Evolutionary conservation across 306 rosid species (phyloP), one percentile per base, ranked within the genome.

Genomic region (Inga laurina): DNA sequence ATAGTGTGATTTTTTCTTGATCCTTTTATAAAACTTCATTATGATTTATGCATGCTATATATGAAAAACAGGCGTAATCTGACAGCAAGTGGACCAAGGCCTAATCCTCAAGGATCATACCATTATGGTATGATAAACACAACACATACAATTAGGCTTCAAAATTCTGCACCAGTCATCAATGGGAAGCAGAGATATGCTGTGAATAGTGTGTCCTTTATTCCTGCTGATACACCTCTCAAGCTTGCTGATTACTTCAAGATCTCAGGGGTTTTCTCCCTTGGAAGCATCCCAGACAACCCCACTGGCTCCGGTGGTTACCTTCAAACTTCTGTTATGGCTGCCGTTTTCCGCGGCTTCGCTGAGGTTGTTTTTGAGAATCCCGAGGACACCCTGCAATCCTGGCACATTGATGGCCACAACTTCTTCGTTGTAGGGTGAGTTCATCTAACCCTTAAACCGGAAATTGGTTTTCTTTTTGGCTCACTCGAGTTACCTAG

Each of bases 51-150:
- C 43, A 39, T 39, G 43, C 43, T 19, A 35, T 45, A 14, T 30
- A 54, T 45, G 41, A 72, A 45, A 84, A 82, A 54, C 91, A 93
- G 98, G 79, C 82, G 90, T 41, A 93, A 94, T 87, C 90, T 94
- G 81, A 89, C 97, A n/a, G 97, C 98, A 34, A 94, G 96, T 69
- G 98, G 98, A 13, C 98, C 98, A 62, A 93, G 98, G 59, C 98
- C 98, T 7, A 94, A 94, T 76, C 98, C 97, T 13, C 98, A 93
- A 88, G 98, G 98, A 49, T 90, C 97, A 3, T 94, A 94, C 86
- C 94, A 91, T 76, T 94, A 94, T 43, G 97, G 98, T 70, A 3
- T 90, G 88, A 90, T 94, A 81, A 94, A 93, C 84, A 86, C 88
- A 24, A 94, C 97, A 4, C 83, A 73, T 4, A 94, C 97, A 51